Percentiles rank a stretch among this genome's conserved stretches.
phyloP scores from a whole-genome alignment of 805 yeast genomes.

The Yamadazyma nakazawae region DNA sequence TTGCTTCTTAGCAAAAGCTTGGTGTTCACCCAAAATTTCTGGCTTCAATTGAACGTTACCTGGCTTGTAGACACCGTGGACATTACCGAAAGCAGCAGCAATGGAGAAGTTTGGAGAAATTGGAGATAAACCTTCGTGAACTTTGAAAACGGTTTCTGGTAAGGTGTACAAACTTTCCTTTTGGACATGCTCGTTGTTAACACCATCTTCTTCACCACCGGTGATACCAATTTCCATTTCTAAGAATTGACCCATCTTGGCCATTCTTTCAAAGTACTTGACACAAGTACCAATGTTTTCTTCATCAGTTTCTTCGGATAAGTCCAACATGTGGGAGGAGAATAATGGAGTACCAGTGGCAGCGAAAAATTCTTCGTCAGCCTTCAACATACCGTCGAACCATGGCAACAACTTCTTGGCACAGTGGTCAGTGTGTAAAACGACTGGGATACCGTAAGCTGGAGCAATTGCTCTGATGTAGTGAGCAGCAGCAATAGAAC shows the following conservation, averaged over 20 bases:
- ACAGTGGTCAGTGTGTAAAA: slow-evolving; percentile 98
- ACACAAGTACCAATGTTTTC: slow-evolving; percentile 93
- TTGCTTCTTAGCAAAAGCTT: slow-evolving; percentile 76
- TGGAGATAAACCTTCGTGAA: slow-evolving; percentile 83
- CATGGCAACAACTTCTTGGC: slow-evolving; percentile 97
- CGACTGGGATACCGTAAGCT: slow-evolving; percentile 92
- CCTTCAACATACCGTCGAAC: slow-evolving; percentile 97
- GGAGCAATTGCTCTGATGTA: slow-evolving; percentile 97
- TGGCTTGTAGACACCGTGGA: slow-evolving; percentile 99
- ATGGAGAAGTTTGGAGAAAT: slow-evolving; percentile 97
- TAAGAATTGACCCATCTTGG: slow-evolving; percentile 94
- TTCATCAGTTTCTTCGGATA: slow-evolving; percentile 94
- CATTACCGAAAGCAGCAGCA: slow-evolving; percentile 99
- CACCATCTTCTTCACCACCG: slow-evolving; percentile 99
- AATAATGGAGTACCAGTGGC: slow-evolving; percentile 90
- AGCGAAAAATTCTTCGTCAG: slow-evolving; percentile 90
- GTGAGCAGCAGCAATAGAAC: slow-evolving; percentile 97
- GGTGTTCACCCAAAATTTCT: slow-evolving; percentile 93
- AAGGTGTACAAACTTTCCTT: slow-evolving; percentile 88
- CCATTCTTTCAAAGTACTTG: slow-evolving; percentile 91
- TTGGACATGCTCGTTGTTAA: slow-evolving; percentile 91
- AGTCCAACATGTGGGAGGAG: slow-evolving; percentile 98
- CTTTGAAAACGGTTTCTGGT: slow-evolving; percentile 91
- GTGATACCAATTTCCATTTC: slow-evolving; percentile 99
- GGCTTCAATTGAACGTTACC: slow-evolving; percentile 96